Percentiles rank a stretch among this genome's conserved stretches.
These are phyloP conservation scores for Mycena floridula DNA, from an alignment of 768 basidiomycete genomes.

Conservation along the genomic window DNA sequence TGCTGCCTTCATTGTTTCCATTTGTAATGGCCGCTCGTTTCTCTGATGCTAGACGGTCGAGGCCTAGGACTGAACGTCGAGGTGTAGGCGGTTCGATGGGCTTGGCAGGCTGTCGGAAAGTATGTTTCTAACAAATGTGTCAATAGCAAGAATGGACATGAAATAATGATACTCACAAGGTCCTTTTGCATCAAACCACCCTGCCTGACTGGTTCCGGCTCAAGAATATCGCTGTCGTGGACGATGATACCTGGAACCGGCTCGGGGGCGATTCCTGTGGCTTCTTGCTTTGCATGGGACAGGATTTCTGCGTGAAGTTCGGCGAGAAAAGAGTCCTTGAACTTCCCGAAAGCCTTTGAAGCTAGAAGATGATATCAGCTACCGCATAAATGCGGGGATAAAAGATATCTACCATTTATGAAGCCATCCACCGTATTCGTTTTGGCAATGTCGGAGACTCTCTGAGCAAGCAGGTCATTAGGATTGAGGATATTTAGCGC, in stretches of 20 bases:
- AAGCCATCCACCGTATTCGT: constrained; percentile 60
- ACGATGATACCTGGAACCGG: constrained; percentile 74
- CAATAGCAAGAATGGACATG: no score
- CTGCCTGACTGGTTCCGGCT: constrained; percentile 68
- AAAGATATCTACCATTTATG: constrained; percentile 46
- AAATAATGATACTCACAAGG: constrained; percentile 32
- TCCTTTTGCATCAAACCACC: constrained; percentile 76
- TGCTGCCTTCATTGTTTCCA: constrained; percentile 39
- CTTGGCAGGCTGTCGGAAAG: constrained; percentile 71
- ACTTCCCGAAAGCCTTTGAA: constrained; percentile 80
- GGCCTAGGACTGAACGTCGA: constrained; percentile 72
- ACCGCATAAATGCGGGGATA: constrained; percentile 1
- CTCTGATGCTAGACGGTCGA: constrained; percentile 84
- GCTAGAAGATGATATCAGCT: constrained; percentile 39
- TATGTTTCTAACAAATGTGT: constrained; percentile 59
- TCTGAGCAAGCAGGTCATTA: constrained; percentile 74
- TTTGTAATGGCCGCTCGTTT: constrained; percentile 64
- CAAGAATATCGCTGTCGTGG: constrained; percentile 75
- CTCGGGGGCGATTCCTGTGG: constrained; percentile 43
- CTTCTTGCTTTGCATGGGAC: constrained; percentile 63
- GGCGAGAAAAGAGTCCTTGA: constrained; percentile 68
- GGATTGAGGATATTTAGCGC: constrained; percentile 76
- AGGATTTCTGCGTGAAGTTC: constrained; percentile 78
- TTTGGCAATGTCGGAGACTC: constrained; percentile 78
- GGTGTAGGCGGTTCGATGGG: constrained; percentile 75